These are phyloP conservation scores for Diaporthe capsici DNA, from an alignment of 2,329 filamentous ascomycete genomes.

Conservation along the genomic window DNA sequence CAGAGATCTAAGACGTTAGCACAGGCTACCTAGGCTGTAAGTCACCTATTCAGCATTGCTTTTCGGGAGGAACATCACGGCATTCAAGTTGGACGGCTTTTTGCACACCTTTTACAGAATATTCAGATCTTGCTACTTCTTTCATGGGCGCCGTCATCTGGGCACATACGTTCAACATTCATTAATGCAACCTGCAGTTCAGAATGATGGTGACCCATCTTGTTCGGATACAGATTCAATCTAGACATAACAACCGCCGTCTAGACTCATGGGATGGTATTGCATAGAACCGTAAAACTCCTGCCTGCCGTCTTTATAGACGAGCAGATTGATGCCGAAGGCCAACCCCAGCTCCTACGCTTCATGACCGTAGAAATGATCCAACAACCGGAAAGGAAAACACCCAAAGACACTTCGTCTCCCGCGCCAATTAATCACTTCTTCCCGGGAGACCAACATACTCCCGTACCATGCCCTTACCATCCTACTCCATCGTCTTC, in stretches of 20 bases:
- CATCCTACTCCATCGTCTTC: slow-evolving; percentile 83
- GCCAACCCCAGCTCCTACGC: slow-evolving; percentile 37
- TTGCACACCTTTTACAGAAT: neutral
- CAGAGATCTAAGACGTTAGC: neutral
- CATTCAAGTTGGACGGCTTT: neutral
- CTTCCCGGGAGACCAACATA: neutral
- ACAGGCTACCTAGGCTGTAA: neutral
- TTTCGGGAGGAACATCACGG: no score
- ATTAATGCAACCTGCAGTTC: neutral
- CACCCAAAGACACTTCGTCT: neutral
- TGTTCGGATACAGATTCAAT: neutral
- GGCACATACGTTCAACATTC: neutral
- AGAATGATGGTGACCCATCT: neutral
- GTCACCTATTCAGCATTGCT: neutral
- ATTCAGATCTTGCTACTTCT: neutral
- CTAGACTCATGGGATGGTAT: slow-evolving; percentile 5
- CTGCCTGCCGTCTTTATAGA: slow-evolving; percentile 25
- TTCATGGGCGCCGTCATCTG: neutral
- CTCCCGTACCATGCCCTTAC: neutral
- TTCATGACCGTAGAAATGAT: slow-evolving; percentile 30
- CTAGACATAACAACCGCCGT: neutral
- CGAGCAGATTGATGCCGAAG: slow-evolving; percentile 34
- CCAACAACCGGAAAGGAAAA: slow-evolving; percentile 1
- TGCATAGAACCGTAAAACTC: slow-evolving; percentile 33
- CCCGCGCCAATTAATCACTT: neutral